A percentile compares a stretch with the other conserved stretches of the same genome.
These are phyloP conservation scores for Hypoxylon sp. DNA, from an alignment of 2,329 filamentous ascomycete species.

Conservation along the genomic window DNA sequence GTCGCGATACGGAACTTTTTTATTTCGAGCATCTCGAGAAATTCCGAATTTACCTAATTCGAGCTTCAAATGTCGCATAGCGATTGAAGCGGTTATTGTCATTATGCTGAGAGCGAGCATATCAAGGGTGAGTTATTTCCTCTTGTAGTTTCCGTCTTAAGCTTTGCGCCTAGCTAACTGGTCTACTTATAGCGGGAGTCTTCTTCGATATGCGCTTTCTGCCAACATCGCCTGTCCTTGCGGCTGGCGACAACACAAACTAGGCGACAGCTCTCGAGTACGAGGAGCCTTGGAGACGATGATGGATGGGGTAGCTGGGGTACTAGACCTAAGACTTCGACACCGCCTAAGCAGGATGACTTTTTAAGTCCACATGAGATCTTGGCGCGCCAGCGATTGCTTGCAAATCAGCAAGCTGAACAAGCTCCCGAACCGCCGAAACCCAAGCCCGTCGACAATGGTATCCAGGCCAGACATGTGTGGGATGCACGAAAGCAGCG, in stretches of 20 bases:
- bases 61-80: constrained; percentile 46
- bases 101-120: constrained; percentile 54
- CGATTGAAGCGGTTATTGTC: constrained; percentile 32
- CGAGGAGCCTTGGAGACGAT: constrained; percentile 32
- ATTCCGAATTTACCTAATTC: constrained; percentile 11
- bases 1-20: constrained; percentile 29
- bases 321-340: constrained; percentile 10
- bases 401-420: constrained; percentile 38
- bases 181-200: constrained; percentile 46
- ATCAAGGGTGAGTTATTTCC: constrained; percentile 45
- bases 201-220: constrained; percentile 53
- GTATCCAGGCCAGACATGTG: constrained; percentile 33
- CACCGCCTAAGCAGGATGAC: constrained; percentile 18
- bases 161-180: constrained; percentile 26
- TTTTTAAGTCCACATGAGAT: constrained; percentile 43
- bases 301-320: constrained; percentile 44
- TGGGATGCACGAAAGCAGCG: constrained; percentile 43
- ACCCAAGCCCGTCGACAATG: constrained; percentile 17
- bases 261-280: constrained; percentile 41
- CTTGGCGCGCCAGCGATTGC: constrained; percentile 45
- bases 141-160: background rate
- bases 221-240: constrained; percentile 49
- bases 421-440: constrained; percentile 16
- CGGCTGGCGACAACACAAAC: constrained; percentile 35
- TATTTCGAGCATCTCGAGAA: constrained; percentile 4